phyloP scores from a whole-genome alignment of 2,329 filamentous ascomycete genomes.

The Scopulariopsis brevicaulis region DNA sequence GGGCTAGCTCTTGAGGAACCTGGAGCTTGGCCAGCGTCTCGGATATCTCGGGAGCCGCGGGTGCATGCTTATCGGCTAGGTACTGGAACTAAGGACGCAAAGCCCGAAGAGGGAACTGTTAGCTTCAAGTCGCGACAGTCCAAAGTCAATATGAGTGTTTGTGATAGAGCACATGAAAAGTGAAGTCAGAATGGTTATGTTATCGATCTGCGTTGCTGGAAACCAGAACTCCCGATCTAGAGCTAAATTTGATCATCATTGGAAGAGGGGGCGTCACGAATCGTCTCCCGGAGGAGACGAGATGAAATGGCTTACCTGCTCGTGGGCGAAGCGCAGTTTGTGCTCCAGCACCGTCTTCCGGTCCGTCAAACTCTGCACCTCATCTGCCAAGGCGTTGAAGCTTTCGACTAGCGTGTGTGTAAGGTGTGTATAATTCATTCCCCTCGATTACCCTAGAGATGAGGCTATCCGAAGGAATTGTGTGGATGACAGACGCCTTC shows the following conservation, averaged over 20 bases:
- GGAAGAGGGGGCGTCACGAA: slow-evolving; percentile 5
- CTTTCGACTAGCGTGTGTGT: slow-evolving; percentile 51
- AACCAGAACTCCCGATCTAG: slow-evolving; percentile 61
- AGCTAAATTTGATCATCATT: slow-evolving; percentile 53
- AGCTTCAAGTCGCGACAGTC: not conserved
- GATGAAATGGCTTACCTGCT: slow-evolving; percentile 40
- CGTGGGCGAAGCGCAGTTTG: slow-evolving; percentile 54
- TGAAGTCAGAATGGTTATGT: slow-evolving; percentile 27
- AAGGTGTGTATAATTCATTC: slow-evolving; percentile 6
- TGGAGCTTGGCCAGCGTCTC: slow-evolving; percentile 57
- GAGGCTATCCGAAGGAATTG: not conserved
- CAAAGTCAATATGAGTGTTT: not conserved
- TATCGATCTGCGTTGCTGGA: slow-evolving; percentile 52
- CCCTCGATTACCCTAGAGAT: not conserved
- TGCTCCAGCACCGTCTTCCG: slow-evolving; percentile 55
- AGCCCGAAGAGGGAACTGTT: not conserved
- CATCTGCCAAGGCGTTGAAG: slow-evolving; percentile 52
- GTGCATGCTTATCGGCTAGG: slow-evolving; percentile 57
- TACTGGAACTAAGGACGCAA: slow-evolving; percentile 41
- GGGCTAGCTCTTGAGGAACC: slow-evolving; percentile 41
- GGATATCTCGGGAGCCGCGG: slow-evolving; percentile 52
- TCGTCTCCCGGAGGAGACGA: not conserved
- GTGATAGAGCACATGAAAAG: slow-evolving; percentile 1
- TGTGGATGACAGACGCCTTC: not conserved
- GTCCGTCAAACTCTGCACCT: slow-evolving; percentile 52